phyloP scores from a whole-genome alignment of 352 stramenopile species.

The Globisporangium solare region DNA sequence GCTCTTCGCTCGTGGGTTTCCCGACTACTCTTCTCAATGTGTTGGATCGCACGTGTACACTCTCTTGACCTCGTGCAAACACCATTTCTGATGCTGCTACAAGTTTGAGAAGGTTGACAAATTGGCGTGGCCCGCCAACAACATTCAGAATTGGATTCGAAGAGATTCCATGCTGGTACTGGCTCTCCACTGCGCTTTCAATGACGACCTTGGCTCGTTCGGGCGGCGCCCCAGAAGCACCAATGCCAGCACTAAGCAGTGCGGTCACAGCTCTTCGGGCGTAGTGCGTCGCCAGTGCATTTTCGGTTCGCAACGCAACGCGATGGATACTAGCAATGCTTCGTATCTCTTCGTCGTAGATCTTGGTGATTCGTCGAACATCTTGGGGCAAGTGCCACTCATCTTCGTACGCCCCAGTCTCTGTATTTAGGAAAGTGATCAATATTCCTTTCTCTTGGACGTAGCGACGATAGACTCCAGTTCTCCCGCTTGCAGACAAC shows the following conservation, averaged over 20 bases:
- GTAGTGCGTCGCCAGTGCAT: constrained; percentile 81
- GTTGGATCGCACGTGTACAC: not conserved
- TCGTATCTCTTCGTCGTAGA: constrained; percentile 75
- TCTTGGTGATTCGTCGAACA: constrained; percentile 68
- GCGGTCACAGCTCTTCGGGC: constrained; percentile 50
- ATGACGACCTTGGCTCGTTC: not conserved
- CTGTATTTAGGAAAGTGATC: constrained; percentile 81
- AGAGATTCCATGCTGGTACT: constrained; percentile 18
- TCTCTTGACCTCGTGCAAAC: constrained; percentile 19
- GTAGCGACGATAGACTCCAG: constrained; percentile 59
- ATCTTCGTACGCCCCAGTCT: constrained; percentile 83
- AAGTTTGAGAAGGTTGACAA: constrained; percentile 81
- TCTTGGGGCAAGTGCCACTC: constrained; percentile 73
- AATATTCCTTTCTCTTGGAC: constrained; percentile 60
- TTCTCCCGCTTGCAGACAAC: constrained; percentile 57
- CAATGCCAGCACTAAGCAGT: constrained; percentile 20
- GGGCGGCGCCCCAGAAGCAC: too few species aligned
- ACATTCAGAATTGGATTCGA: constrained; percentile 39
- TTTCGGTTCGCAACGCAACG: constrained; percentile 71
- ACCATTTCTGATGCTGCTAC: constrained; percentile 77
- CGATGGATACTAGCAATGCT: constrained; percentile 70
- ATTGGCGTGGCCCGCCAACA: constrained; percentile 63
- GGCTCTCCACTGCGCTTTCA: constrained; percentile 8
- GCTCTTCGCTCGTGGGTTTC: not conserved
- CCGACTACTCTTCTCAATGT: not conserved